Base-by-base conservation (phyloP, 202 grass and related monocot species). In the Musa balbisiana region DNA sequence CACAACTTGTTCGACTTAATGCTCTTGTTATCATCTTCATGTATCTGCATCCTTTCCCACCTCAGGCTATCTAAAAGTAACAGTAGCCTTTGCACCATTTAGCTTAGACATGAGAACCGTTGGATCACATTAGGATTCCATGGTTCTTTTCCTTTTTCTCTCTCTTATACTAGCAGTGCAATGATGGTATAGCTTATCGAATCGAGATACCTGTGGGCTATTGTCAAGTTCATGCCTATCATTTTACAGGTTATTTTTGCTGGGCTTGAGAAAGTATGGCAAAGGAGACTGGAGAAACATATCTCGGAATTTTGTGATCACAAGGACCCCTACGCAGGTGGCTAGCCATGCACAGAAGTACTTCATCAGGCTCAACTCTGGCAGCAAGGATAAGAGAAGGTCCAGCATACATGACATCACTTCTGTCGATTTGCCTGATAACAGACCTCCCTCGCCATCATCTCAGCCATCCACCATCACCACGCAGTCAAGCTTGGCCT, bases 361-460 rank as follows among this genome's bases (percentile, higher is more conserved):
- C 76, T 98, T 83, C 88, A 93, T 87, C 84, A 91, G 94, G 84
- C 91, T 83, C 55, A 88, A 89, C 43, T 93, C 91, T 0, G 84
- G 84, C 2, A 89, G 87, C 74, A 98, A 98, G 79, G 91, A 98
- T 74, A 98, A 93, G 86, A 87, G 91, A 52, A 83, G 94, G 67
- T 91, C 94, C 2, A 97, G 94, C 83, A 97, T 97, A 59, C 94
- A 97, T 11, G 94, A 97, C 79, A 97, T 97, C 81, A 97, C 93
- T 22, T 93, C 76, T 1, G 87, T 83, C 62, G 87, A 91, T 80
- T 80, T 97, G 62, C 76, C 77, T 2, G 81, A 97, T 11, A 87
- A 83, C 24, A 75, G 23, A 25, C 81, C 86, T 22, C 83, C 62
- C 51, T 89, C 58, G 2, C 76, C 89, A 21, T 88, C 84, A 1